Conservation (phyloP, 164 flowering plant species). For the Stephania yunnanensis region DNA sequence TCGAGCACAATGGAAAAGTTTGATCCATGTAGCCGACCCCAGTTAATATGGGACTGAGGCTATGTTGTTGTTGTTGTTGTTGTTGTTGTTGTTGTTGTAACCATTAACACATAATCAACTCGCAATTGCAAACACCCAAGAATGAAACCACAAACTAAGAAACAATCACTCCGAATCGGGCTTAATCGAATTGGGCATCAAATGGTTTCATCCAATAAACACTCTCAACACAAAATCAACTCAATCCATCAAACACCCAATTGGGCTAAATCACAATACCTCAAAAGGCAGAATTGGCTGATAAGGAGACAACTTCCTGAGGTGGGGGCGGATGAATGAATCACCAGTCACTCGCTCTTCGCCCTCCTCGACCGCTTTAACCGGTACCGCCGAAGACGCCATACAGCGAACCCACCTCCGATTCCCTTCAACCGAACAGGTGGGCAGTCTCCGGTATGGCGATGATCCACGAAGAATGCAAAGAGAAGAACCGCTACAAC, state of each 20-base stretch:
- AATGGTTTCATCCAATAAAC: neutral
- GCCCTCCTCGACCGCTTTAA: constrained; percentile 24
- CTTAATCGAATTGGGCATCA: neutral
- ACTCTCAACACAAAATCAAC: neutral
- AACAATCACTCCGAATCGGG: neutral
- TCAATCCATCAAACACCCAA: neutral
- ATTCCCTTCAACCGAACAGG: constrained; percentile 24
- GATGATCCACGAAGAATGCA: constrained; percentile 5
- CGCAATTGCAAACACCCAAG: neutral
- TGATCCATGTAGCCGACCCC: no score
- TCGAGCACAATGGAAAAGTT: no score
- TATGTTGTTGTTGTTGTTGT: no score
- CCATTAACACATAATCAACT: no score
- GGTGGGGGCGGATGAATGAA: constrained; percentile 78
- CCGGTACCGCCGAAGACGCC: constrained; percentile 48
- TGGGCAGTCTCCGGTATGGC: constrained; percentile 12
- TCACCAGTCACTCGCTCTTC: constrained; percentile 45
- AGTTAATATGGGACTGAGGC: no score
- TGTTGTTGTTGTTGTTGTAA: no score
- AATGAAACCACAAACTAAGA: neutral
- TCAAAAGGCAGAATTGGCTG: constrained; percentile 96
- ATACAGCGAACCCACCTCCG: constrained; percentile 27
- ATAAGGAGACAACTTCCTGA: constrained; percentile 76
- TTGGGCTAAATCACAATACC: constrained; percentile 30
- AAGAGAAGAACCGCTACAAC: constrained; percentile 23